phyloP scores from a whole-genome alignment of 768 basidiomycete genomes.

The Myochromella boudieri region DNA sequence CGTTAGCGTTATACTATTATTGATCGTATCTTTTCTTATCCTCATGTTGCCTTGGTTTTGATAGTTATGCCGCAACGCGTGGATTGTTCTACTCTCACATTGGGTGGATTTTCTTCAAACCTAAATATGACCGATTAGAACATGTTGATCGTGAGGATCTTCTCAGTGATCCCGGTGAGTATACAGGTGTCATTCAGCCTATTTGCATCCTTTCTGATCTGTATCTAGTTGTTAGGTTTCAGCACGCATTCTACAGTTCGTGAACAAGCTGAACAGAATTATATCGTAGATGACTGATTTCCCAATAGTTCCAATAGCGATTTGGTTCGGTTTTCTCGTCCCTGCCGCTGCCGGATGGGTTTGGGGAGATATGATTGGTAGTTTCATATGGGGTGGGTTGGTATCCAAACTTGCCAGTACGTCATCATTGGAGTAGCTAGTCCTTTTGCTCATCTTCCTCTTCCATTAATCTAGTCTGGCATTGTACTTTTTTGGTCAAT shows the following conservation, averaged over 20 bases:
- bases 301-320: conserved; percentile 60
- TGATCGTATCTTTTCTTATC: not conserved
- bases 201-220: not conserved
- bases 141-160: conserved; percentile 69
- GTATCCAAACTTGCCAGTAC: conserved; percentile 60
- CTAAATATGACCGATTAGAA: conserved; percentile 59
- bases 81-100: conserved; percentile 78
- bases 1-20: conserved; percentile 36
- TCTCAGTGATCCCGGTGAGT: conserved; percentile 63
- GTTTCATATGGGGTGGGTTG: conserved; percentile 71
- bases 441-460: not conserved
- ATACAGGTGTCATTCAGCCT: not conserved
- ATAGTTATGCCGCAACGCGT: conserved; percentile 69
- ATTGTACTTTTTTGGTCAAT: conserved; percentile 70
- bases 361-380: conserved; percentile 67
- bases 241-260: conserved; percentile 67
- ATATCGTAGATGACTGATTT: not conserved
- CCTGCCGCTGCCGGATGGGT: conserved; percentile 54
- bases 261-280: not conserved
- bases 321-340: conserved; percentile 57
- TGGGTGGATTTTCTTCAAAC: conserved; percentile 86
- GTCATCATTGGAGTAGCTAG: conserved; percentile 18
- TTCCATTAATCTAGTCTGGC: conserved; percentile 54
- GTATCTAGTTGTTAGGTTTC: conserved; percentile 46
- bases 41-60: not conserved